phyloP scores from a whole-genome alignment of 768 basidiomycete species.

The Melanogaster broomeanus region DNA sequence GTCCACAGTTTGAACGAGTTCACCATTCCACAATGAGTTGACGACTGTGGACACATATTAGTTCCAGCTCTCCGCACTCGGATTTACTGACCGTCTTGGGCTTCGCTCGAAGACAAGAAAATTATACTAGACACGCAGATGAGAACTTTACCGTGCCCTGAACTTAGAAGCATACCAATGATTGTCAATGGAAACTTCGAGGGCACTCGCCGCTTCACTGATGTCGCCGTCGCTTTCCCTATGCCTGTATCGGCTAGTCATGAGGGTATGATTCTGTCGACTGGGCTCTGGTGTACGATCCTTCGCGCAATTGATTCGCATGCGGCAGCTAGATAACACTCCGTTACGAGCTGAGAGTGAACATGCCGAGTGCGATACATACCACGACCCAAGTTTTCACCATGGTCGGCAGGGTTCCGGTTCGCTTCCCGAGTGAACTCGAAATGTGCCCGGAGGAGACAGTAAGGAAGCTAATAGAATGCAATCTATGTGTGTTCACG shows the following conservation, averaged over 20 bases:
- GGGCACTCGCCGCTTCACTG: constrained; percentile 72
- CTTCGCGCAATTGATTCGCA: constrained; percentile 84
- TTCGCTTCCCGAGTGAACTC: constrained; percentile 84
- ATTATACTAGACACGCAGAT: constrained; percentile 52
- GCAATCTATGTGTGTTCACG: neutral
- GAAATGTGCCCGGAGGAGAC: constrained; percentile 72
- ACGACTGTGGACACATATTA: constrained; percentile 56
- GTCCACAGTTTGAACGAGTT: constrained; percentile 77
- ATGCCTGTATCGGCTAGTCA: constrained; percentile 79
- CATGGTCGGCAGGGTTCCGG: constrained; percentile 81
- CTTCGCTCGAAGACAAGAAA: constrained; percentile 83
- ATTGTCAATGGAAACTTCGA: constrained; percentile 92
- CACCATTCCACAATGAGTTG: constrained; percentile 79
- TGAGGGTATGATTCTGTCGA: constrained; percentile 67
- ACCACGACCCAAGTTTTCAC: constrained; percentile 84
- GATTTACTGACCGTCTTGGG: constrained; percentile 65
- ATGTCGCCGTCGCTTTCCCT: constrained; percentile 72
- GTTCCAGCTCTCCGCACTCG: neutral
- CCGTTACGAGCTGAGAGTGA: neutral
- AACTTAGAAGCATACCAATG: constrained; percentile 59
- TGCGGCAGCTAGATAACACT: constrained; percentile 54
- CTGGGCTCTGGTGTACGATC: constrained; percentile 69
- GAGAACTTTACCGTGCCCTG: neutral
- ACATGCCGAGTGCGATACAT: constrained; percentile 16
- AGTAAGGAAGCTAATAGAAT: constrained; percentile 69